Evolutionary conservation across 495 filamentous ascomycete species (phyloP).

Genomic region (Astrothelium macrocarpum): DNA sequence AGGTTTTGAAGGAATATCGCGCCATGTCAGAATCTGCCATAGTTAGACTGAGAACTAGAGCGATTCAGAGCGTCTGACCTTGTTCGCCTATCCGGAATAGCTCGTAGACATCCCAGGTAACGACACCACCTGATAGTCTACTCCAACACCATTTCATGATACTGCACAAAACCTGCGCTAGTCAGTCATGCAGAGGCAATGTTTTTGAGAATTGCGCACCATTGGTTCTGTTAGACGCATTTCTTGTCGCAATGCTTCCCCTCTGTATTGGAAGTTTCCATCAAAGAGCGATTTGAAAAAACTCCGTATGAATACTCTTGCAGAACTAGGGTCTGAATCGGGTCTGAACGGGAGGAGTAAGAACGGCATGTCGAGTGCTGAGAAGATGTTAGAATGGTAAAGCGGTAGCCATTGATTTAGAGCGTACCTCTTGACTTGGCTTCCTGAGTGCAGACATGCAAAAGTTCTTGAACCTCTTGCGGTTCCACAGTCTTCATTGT

Average conservation of each 20-base stretch:
- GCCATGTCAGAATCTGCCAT: conserved; percentile 78
- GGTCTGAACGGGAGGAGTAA: conserved; percentile 93
- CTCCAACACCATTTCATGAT: conserved; percentile 99
- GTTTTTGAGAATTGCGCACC: conserved; percentile 38
- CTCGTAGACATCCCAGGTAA: conserved; percentile 95
- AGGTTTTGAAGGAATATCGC: conserved; percentile 86
- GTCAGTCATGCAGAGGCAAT: conserved; percentile 9
- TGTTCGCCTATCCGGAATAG: conserved; percentile 90
- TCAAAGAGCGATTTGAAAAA: conserved; percentile 59
- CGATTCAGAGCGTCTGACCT: conserved; percentile 44
- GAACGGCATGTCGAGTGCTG: conserved; percentile 84
- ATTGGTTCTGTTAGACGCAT: conserved; percentile 88
- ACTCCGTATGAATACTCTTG: conserved; percentile 84
- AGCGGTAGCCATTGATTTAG: conserved; percentile 2
- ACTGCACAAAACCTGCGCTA: conserved; percentile 69
- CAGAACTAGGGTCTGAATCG: conserved; percentile 78
- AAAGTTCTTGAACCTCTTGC: conserved; percentile 80
- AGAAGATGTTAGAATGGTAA: neutral
- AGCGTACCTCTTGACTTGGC: conserved; percentile 85
- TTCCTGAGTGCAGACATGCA: conserved; percentile 77
- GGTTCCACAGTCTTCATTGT: conserved; percentile 73
- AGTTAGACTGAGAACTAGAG: conserved; percentile 8
- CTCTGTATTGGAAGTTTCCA: conserved; percentile 34
- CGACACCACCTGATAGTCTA: conserved; percentile 80
- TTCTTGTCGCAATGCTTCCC: conserved; percentile 69